Conservation (phyloP, 176 grass and related monocot genomes). For the Carex kokanica region DNA sequence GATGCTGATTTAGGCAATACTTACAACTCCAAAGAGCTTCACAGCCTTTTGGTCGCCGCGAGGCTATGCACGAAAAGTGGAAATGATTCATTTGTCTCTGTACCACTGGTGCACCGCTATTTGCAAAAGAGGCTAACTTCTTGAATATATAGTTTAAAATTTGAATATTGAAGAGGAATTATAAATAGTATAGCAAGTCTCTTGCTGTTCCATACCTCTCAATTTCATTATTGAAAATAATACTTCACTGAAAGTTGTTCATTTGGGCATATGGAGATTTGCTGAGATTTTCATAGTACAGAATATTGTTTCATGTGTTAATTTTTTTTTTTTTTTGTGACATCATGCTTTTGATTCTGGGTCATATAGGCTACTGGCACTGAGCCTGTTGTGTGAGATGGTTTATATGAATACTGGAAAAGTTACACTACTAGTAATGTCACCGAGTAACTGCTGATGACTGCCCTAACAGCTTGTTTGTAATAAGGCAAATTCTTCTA, state of each 20-base stretch:
- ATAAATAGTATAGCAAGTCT: not conserved
- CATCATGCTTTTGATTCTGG: not conserved
- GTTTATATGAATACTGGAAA: not conserved
- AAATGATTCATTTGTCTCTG: conserved; percentile 37
- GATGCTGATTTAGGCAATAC: conserved; percentile 80
- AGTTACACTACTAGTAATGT: not conserved
- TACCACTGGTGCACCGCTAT: conserved; percentile 77
- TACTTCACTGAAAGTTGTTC: not conserved
- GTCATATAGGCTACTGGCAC: not conserved
- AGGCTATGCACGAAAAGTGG: conserved; percentile 72
- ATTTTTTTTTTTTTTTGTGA: not conserved
- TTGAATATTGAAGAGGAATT: conserved; percentile 12
- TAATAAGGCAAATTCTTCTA: too few relatives aligned
- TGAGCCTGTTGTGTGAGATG: not conserved
- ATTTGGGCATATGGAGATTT: not conserved
- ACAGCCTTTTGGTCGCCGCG: conserved; percentile 64
- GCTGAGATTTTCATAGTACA: not conserved
- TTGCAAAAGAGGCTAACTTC: conserved; percentile 54
- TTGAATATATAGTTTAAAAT: conserved; percentile 5
- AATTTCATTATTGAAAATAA: not conserved
- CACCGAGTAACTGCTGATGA: not conserved
- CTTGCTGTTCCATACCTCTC: not conserved
- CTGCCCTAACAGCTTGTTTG: not conserved
- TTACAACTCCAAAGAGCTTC: conserved; percentile 72
- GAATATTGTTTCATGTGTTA: not conserved